These are phyloP conservation scores for Aspergillus persii DNA, from an alignment of 2,329 filamentous ascomycete species.

Conservation along the genomic window DNA sequence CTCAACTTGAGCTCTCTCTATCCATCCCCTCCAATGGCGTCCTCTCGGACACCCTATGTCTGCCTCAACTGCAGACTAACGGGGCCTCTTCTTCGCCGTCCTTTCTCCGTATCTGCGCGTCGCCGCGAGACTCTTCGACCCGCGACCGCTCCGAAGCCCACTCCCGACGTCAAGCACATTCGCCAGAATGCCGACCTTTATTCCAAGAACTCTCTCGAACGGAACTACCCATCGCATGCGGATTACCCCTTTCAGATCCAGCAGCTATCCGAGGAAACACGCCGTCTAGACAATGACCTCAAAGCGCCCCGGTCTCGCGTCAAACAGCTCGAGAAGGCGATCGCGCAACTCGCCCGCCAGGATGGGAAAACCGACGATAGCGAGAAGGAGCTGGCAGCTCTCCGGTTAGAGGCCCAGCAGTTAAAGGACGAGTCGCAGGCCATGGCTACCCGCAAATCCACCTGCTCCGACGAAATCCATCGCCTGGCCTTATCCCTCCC, in stretches of 20 bases:
- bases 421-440: slow-evolving; percentile 38
- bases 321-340: slow-evolving; percentile 44
- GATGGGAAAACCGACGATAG: slow-evolving; percentile 10
- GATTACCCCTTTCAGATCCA: slow-evolving; percentile 54
- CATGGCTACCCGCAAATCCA: slow-evolving; percentile 30
- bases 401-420: slow-evolving; percentile 38
- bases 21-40: slow-evolving; percentile 20
- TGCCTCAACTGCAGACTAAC: slow-evolving; percentile 34
- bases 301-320: slow-evolving; percentile 42
- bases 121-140: slow-evolving; percentile 49
- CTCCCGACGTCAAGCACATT: slow-evolving; percentile 84
- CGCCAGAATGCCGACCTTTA: slow-evolving; percentile 79
- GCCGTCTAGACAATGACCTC: slow-evolving; percentile 40
- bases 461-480: slow-evolving; percentile 62
- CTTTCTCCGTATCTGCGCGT: slow-evolving; percentile 18
- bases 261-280: slow-evolving; percentile 39
- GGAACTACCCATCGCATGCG: slow-evolving; percentile 69
- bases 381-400: slow-evolving; percentile 23
- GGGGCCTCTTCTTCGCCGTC: slow-evolving; percentile 10
- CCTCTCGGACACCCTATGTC: slow-evolving; percentile 29
- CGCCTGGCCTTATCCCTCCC: slow-evolving; percentile 74
- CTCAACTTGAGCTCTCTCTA: slow-evolving; percentile 3
- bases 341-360: slow-evolving; percentile 33
- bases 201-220: slow-evolving; percentile 75
- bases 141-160: slow-evolving; percentile 72